Evolutionary conservation across 1,284 basidiomycete genomes (phyloP).

Genomic region (Apiotrichum domesticum): DNA sequence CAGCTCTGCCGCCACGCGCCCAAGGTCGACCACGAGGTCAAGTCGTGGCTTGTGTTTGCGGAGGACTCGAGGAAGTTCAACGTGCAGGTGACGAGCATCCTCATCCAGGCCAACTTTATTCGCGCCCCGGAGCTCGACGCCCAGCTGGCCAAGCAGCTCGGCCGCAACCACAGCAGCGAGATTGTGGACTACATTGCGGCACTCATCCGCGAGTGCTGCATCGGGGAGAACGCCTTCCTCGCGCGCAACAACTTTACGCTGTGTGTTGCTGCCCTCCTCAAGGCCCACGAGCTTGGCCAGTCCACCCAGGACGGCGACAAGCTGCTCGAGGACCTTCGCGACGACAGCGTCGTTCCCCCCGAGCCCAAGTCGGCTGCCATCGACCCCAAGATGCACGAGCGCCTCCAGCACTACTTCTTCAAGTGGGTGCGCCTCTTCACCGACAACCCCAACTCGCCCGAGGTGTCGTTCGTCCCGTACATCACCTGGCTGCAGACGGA

Average conservation of each 20-base stretch:
- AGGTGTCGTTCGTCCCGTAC: slow-evolving; percentile 95
- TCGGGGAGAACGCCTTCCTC: slow-evolving; percentile 60
- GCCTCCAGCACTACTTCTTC: slow-evolving; percentile 55
- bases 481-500: slow-evolving; percentile 94
- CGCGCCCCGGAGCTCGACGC: slow-evolving; percentile 75
- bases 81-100: slow-evolving; percentile 82
- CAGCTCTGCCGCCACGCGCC: slow-evolving; percentile 82
- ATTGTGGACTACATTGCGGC: slow-evolving; percentile 77
- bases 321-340: slow-evolving; percentile 45
- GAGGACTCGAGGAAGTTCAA: slow-evolving; percentile 99
- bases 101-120: slow-evolving; percentile 78
- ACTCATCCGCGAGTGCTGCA: slow-evolving; percentile 79
- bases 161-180: slow-evolving; percentile 65
- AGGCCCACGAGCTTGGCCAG: slow-evolving; percentile 46
- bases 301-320: slow-evolving; percentile 32
- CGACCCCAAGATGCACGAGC: slow-evolving; percentile 49
- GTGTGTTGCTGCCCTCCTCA: slow-evolving; percentile 74
- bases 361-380: slow-evolving; percentile 28
- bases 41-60: slow-evolving; percentile 92
- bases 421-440: slow-evolving; percentile 90
- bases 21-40: slow-evolving; percentile 93
- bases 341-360: slow-evolving; percentile 8
- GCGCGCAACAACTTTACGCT: slow-evolving; percentile 72
- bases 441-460: slow-evolving; percentile 63
- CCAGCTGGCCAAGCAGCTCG: slow-evolving; percentile 81